A percentile compares a stretch with the other conserved stretches of the same genome.
Evolutionary conservation across 306 rosid genomes (phyloP).

Genomic region (Mimosa pudica): DNA sequence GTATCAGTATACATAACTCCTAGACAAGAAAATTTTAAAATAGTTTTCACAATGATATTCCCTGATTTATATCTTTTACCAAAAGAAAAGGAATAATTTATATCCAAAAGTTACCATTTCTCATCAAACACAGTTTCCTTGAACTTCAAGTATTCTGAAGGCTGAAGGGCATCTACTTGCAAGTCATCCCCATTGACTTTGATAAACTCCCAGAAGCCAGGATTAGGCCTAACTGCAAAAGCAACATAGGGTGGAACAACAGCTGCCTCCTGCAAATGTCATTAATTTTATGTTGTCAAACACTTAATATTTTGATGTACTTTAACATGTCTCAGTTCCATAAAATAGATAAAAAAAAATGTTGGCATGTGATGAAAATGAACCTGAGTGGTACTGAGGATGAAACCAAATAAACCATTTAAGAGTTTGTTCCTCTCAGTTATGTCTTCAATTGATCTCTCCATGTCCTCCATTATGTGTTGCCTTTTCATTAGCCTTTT

Average conservation of each 20-base stretch:
- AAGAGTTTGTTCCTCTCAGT: constrained; percentile 63
- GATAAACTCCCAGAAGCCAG: constrained; percentile 91
- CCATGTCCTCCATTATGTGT: constrained; percentile 74
- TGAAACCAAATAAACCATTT: constrained; percentile 75
- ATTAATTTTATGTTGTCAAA: not conserved
- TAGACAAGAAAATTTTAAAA: no score
- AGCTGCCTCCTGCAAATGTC: constrained; percentile 68
- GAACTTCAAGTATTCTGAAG: constrained; percentile 65
- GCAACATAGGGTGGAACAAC: constrained; percentile 83
- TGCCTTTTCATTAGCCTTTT: constrained; percentile 57
- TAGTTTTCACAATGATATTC: no score
- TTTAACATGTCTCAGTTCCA: not conserved
- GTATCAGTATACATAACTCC: no score
- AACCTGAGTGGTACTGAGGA: constrained; percentile 80
- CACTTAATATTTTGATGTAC: not conserved
- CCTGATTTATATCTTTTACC: no score
- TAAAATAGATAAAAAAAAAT: not conserved
- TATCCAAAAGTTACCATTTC: constrained; percentile 47
- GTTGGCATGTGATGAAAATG: not conserved
- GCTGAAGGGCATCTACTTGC: constrained; percentile 61
- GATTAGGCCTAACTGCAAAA: constrained; percentile 84
- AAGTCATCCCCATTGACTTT: constrained; percentile 74
- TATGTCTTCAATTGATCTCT: constrained; percentile 56
- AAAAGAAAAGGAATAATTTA: not conserved
- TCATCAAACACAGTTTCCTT: constrained; percentile 65